phyloP scores from a whole-genome alignment of 2,329 filamentous ascomycete genomes.

The Sclerotiophoma versabilis region DNA sequence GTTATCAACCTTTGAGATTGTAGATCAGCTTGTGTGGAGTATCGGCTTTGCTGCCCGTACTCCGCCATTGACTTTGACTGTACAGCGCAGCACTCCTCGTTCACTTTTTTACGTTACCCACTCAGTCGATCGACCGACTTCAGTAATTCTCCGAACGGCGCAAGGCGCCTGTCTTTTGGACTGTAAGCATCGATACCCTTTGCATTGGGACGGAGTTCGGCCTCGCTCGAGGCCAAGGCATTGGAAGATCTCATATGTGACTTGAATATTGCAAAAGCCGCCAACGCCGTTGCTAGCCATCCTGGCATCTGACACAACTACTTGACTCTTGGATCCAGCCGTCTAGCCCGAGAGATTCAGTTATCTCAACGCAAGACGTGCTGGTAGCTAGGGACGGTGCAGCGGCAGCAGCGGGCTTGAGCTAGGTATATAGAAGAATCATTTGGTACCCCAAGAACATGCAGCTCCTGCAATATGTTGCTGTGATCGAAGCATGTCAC shows the following conservation, averaged over 20 bases:
- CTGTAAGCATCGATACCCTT: slow-evolving; percentile 37
- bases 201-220: slow-evolving; percentile 29
- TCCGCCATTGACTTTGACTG: slow-evolving; percentile 14
- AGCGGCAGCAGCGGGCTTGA: not conserved
- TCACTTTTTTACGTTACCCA: slow-evolving; percentile 1
- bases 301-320: not conserved
- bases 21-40: slow-evolving; percentile 2
- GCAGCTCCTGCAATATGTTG: not conserved
- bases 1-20: slow-evolving; percentile 46
- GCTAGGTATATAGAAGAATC: slow-evolving; percentile 6
- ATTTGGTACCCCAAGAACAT: not conserved
- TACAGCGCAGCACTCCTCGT: slow-evolving; percentile 12
- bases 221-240: slow-evolving; percentile 3
- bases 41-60: slow-evolving; percentile 1
- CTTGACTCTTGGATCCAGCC: not conserved
- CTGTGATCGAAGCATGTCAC: not conserved
- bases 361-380: slow-evolving; percentile 6
- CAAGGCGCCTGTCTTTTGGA: slow-evolving; percentile 24
- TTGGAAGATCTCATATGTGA: slow-evolving; percentile 10
- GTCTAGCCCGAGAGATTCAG: slow-evolving; percentile 9
- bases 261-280: slow-evolving; percentile 5
- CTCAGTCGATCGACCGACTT: not conserved
- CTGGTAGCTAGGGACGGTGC: not conserved
- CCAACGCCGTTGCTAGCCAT: not conserved
- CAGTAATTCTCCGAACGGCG: slow-evolving; percentile 19